A percentile compares a stretch with the other conserved stretches of the same genome.
These are phyloP conservation scores for Theileria parva DNA, from an alignment of 169 alveolate species.

Conservation along the genomic window DNA sequence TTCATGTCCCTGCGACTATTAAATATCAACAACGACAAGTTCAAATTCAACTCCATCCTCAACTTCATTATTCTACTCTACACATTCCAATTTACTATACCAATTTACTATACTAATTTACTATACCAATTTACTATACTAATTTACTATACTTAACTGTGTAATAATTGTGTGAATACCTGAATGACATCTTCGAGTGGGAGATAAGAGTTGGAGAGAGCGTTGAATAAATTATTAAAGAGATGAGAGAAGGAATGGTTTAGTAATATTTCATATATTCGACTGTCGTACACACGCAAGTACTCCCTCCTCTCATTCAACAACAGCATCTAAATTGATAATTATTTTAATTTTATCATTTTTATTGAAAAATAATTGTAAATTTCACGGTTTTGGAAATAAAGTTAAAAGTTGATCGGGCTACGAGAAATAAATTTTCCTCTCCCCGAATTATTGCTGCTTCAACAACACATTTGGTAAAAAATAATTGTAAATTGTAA, in stretches of 20 bases:
- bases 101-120: no score
- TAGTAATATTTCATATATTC: constrained; percentile 40
- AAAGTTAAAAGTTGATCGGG: no score
- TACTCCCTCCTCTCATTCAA: constrained; percentile 36
- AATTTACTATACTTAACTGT: no score
- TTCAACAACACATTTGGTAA: no score
- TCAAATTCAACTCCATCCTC: constrained; percentile 60
- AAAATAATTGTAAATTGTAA: no score
- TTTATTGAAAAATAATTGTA: no score
- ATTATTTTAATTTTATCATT: not conserved
- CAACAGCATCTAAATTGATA: not conserved
- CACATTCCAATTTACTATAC: no score
- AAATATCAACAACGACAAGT: constrained; percentile 44
- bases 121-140: no score
- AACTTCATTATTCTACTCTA: constrained; percentile 50
- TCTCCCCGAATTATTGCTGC: no score
- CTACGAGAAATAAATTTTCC: no score
- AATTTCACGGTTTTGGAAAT: no score
- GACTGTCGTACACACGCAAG: constrained; percentile 12
- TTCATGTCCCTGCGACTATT: constrained; percentile 40
- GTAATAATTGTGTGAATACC: not conserved
- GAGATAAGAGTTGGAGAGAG: constrained; percentile 23
- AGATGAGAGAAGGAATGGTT: constrained; percentile 32
- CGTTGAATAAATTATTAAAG: constrained; percentile 21
- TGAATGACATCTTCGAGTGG: constrained; percentile 43